Conservation (phyloP, 2,329 filamentous ascomycete genomes). For the Trichoderma breve region DNA sequence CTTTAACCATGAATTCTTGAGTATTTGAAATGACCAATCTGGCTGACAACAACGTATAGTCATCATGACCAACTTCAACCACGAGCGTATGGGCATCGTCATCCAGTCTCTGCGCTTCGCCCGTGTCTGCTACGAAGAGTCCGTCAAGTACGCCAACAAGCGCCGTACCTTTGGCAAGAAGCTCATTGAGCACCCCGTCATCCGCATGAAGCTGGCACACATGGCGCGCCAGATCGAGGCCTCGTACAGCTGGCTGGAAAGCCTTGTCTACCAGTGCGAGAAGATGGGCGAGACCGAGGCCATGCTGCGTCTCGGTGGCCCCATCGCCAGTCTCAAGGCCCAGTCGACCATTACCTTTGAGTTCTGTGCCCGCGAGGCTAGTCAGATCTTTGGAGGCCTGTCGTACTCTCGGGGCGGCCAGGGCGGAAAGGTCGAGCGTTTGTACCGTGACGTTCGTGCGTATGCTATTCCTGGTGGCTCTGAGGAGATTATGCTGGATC, state of each 20-base stretch:
- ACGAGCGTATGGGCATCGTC: conserved; percentile 97
- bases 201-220: conserved; percentile 94
- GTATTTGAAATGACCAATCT: too few relatives aligned
- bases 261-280: conserved; percentile 87
- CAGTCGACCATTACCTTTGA: conserved; percentile 94
- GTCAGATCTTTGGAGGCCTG: conserved; percentile 94
- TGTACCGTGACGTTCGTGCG: conserved; percentile 92
- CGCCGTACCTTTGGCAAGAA: conserved; percentile 94
- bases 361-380: conserved; percentile 94
- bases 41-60: conserved; percentile 47
- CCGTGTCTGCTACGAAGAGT: conserved; percentile 95
- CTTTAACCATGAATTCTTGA: too few relatives aligned
- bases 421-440: conserved; percentile 88
- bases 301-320: conserved; percentile 91
- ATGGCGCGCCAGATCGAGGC: conserved; percentile 99
- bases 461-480: conserved; percentile 95
- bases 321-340: conserved; percentile 91
- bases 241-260: conserved; percentile 95
- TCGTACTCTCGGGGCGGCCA: conserved; percentile 92
- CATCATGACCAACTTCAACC: conserved; percentile 99
- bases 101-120: conserved; percentile 96
- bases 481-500: conserved; percentile 98
- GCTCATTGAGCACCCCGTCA: conserved; percentile 94
- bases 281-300: conserved; percentile 93
- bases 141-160: conserved; percentile 96